Evolutionary conservation across 306 rosid genomes (phyloP).

Genomic region (Delonix regia): DNA sequence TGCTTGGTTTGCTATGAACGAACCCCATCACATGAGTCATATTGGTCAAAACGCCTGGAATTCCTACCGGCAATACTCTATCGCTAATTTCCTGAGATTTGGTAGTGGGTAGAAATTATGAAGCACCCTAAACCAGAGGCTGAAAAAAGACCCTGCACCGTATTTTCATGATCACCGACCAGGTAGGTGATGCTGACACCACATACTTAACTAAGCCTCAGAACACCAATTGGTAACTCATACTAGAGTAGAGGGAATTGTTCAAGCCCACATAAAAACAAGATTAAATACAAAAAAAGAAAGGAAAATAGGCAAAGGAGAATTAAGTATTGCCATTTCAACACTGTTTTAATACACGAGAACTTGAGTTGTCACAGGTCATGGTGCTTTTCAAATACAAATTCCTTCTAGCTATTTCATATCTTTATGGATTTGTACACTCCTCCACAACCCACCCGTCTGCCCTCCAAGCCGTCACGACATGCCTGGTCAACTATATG

Average conservation of each 20-base stretch:
- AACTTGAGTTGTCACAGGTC: conserved; percentile 43
- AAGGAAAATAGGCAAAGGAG: neutral
- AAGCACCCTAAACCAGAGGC: conserved; percentile 12
- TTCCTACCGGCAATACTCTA: neutral
- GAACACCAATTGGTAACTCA: conserved; percentile 1
- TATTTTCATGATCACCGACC: conserved; percentile 34
- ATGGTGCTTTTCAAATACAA: conserved; percentile 41
- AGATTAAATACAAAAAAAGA: neutral
- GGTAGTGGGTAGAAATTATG: conserved; percentile 26
- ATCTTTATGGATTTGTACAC: conserved; percentile 54
- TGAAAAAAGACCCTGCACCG: conserved; percentile 15
- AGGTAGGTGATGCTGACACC: conserved; percentile 30
- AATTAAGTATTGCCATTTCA: conserved; percentile 31
- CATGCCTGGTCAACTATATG: conserved; percentile 26
- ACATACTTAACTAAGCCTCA: neutral
- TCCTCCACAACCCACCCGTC: conserved; percentile 36
- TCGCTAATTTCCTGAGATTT: neutral
- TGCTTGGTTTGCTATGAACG: neutral
- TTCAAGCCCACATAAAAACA: conserved; percentile 17
- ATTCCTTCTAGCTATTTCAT: conserved; percentile 39
- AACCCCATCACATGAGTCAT: neutral
- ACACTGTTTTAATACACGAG: conserved; percentile 37
- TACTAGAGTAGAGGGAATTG: conserved; percentile 14
- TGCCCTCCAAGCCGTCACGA: conserved; percentile 17
- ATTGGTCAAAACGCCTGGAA: conserved; percentile 17